phyloP scores from a whole-genome alignment of 257 asterid species.

The Solanum lycopersicoides region DNA sequence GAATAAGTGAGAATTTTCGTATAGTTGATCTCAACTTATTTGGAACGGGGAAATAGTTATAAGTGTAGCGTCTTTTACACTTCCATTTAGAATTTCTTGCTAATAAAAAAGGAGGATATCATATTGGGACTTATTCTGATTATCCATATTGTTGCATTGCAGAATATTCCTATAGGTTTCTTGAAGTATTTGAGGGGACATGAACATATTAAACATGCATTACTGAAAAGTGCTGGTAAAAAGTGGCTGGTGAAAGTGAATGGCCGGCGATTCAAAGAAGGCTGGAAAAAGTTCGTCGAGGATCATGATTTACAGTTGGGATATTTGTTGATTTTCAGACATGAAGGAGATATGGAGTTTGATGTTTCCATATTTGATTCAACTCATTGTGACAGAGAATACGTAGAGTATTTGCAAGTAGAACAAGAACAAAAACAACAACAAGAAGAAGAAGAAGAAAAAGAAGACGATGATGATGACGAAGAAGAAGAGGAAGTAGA shows the following conservation, averaged over 20 bases:
- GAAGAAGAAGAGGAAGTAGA: neutral
- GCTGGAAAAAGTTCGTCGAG: no score
- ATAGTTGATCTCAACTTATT: neutral
- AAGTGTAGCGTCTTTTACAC: neutral
- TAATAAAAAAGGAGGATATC: neutral
- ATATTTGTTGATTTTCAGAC: neutral
- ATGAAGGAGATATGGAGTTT: conserved; percentile 5
- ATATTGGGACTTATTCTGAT: neutral
- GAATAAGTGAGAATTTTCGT: neutral
- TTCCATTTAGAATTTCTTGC: neutral
- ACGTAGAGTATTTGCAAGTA: neutral
- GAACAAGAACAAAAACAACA: neutral
- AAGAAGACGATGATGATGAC: rapidly evolving
- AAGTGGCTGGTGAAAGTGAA: conserved; percentile 3
- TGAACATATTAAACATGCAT: neutral
- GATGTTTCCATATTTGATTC: neutral
- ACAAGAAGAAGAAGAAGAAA: neutral
- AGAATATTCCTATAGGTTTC: conserved; percentile 3
- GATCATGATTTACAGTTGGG: no score
- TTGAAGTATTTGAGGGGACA: neutral
- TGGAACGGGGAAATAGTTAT: neutral
- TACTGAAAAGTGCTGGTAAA: neutral
- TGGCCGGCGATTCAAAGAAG: neutral
- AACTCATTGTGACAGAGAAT: neutral
- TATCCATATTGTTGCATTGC: neutral